phyloP scores from a whole-genome alignment of 2,329 filamentous ascomycete species.

The Aspergillus brasiliensis region DNA sequence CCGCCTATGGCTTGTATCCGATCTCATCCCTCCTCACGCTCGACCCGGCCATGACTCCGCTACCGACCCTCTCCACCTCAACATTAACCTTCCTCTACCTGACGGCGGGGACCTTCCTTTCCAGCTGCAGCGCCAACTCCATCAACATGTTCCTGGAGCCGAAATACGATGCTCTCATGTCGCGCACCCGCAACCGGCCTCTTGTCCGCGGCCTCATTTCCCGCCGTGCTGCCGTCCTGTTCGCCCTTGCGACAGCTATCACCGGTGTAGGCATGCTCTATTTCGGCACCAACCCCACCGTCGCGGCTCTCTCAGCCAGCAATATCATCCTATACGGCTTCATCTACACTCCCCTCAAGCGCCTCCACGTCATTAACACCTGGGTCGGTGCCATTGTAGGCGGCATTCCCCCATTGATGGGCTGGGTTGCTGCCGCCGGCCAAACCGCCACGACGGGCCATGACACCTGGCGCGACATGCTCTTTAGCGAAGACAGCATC shows the following conservation, averaged over 20 bases:
- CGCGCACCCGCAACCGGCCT: constrained; percentile 85
- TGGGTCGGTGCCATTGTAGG: constrained; percentile 94
- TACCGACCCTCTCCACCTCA: constrained; percentile 67
- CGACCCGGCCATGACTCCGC: constrained; percentile 65
- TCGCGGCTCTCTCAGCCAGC: constrained; percentile 76
- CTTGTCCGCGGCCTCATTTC: constrained; percentile 80
- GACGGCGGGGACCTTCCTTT: constrained; percentile 83
- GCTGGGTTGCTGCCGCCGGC: constrained; percentile 92
- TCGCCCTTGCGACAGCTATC: constrained; percentile 73
- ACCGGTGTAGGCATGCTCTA: constrained; percentile 74
- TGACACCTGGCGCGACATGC: constrained; percentile 74
- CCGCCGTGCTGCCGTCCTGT: constrained; percentile 69
- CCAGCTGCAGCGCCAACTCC: constrained; percentile 87
- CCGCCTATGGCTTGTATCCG: constrained; percentile 89
- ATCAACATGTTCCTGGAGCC: constrained; percentile 98
- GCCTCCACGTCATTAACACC: constrained; percentile 82
- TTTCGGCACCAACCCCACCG: constrained; percentile 91
- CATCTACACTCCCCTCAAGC: constrained; percentile 89
- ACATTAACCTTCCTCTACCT: constrained; percentile 91
- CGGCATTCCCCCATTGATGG: constrained; percentile 94
- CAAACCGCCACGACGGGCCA: constrained; percentile 73
- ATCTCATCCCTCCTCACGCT: constrained; percentile 84
- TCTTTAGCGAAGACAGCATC: constrained; percentile 67
- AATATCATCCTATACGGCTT: constrained; percentile 92
- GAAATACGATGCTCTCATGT: constrained; percentile 88